A percentile compares a stretch with the other conserved stretches of the same genome.
These are phyloP conservation scores for Xerocomus nothofagi DNA, from an alignment of 1,284 basidiomycete species.

Conservation along the genomic window DNA sequence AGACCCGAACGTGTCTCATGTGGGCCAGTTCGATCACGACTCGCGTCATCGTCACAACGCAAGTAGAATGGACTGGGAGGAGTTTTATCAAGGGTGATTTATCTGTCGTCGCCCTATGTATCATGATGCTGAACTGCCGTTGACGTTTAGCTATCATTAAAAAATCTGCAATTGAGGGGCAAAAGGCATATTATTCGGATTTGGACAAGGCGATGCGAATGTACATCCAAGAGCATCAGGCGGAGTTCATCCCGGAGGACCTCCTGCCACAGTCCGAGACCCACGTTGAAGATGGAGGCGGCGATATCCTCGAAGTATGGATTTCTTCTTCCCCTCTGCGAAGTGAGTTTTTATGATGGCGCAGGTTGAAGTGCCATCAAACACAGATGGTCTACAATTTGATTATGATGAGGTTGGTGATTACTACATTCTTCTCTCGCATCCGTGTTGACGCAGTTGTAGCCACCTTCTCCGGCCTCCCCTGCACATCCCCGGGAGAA, in stretches of 20 bases:
- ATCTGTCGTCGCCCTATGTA: neutral
- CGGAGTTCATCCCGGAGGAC: slow-evolving; percentile 88
- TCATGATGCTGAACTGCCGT: neutral
- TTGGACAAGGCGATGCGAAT: slow-evolving; percentile 83
- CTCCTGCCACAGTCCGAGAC: no score
- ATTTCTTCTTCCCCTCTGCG: no score
- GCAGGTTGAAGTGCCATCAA: no score
- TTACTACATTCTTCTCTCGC: no score
- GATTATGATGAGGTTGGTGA: no score
- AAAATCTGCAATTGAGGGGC: slow-evolving; percentile 90
- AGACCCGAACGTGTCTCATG: slow-evolving; percentile 92
- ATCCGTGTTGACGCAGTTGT: no score
- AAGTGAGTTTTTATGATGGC: no score
- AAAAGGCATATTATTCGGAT: slow-evolving; percentile 85
- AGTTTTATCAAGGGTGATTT: slow-evolving; percentile 90
- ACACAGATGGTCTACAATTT: no score
- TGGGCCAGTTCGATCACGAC: slow-evolving; percentile 86
- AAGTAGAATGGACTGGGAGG: slow-evolving; percentile 94
- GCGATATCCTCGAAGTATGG: no score
- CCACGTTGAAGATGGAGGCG: no score
- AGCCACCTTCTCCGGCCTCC: no score
- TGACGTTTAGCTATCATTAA: slow-evolving; percentile 81
- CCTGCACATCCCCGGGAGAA: no score
- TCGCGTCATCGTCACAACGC: slow-evolving; percentile 83
- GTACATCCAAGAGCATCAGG: slow-evolving; percentile 86